Evolutionary conservation across 2,329 filamentous ascomycete species (phyloP), one percentile per base, ranked within the genome.

Genomic region (Fusarium camptoceras): DNA sequence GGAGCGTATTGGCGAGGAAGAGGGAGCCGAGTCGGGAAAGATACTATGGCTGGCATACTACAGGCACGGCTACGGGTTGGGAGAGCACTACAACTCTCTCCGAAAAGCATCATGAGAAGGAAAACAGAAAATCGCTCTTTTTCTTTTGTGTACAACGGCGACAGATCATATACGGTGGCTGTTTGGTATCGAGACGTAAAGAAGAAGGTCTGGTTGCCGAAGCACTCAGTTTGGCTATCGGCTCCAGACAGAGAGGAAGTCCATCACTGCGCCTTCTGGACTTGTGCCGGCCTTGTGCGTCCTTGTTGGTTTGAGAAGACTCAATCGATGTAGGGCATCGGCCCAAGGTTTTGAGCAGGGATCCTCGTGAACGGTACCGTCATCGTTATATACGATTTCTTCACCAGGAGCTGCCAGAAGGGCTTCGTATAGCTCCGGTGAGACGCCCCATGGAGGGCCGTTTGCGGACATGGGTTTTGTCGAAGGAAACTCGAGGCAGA

Each of bases 71-170:
- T 98, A 97, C 79, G 95, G 95, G 2, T 83, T 99, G 51, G 96
- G 96, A 15, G 96, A 98, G 83, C 96, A 99, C 82, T 99, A 99
- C 81, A 99, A 99, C 78, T 97, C 94, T 55, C 81, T 99, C 78
- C 81, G 88, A 73, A 87, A 84, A 76, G 76, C 75, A 71, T 70
- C 73, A 71, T 75, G 57, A 44, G 61, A 58, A n/a, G 27, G 34
- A 58, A 30, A 61, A 51, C 30, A 64, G 56, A 56, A 48, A 53
- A 69, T 71, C 60, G 66, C 71, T 67, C 68, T 67, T 73, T 71
- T 69, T 57, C 60, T 65, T 64, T 62, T 72, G 68, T 61, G 55
- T 70, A 61, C 62, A 60, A 59, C 53, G 43, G 60, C 65, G 60
- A 70, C 58, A 53, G 51, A 66, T 66, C 62, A 75, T 67, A 58